These are phyloP conservation scores for Boletus subcaerulescens DNA, from an alignment of 768 basidiomycete species.

Conservation along the genomic window DNA sequence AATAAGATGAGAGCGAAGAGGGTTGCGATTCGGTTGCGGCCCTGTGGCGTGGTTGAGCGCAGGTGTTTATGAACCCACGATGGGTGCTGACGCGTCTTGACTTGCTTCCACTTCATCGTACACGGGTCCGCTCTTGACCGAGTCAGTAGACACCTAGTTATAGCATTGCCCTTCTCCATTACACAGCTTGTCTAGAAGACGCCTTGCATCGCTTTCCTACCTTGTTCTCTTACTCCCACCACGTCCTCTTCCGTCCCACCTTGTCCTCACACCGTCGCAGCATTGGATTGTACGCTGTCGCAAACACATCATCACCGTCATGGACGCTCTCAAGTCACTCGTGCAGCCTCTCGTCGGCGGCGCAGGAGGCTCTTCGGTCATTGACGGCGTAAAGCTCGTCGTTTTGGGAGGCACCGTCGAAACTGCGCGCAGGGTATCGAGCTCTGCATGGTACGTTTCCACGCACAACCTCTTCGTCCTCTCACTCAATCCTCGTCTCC, in stretches of 20 bases:
- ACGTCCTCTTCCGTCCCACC: slow-evolving; percentile 21
- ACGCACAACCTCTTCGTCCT: background rate
- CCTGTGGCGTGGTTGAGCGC: slow-evolving; percentile 29
- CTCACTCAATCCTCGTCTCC: slow-evolving; percentile 10
- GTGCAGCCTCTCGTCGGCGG: slow-evolving; percentile 77
- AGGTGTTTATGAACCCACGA: slow-evolving; percentile 27
- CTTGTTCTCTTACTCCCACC: background rate
- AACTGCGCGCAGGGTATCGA: slow-evolving; percentile 77
- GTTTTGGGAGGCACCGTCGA: slow-evolving; percentile 86
- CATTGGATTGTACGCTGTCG: slow-evolving; percentile 38
- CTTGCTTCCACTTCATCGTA: slow-evolving; percentile 24
- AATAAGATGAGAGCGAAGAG: background rate
- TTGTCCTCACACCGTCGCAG: slow-evolving; percentile 27
- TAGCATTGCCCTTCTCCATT: background rate
- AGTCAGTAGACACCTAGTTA: slow-evolving; percentile 3
- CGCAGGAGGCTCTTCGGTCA: slow-evolving; percentile 70
- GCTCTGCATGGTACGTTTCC: slow-evolving; percentile 67
- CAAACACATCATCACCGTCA: slow-evolving; percentile 31
- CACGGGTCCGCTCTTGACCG: slow-evolving; percentile 5
- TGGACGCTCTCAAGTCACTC: slow-evolving; percentile 82
- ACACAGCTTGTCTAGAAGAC: slow-evolving; percentile 23
- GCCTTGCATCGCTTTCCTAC: too few relatives aligned
- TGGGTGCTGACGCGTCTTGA: slow-evolving; percentile 38
- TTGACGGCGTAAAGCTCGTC: slow-evolving; percentile 89
- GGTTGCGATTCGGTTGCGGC: slow-evolving; percentile 14